Conservation (phyloP, 1,284 basidiomycete species). For the Cutaneotrichosporon daszewskae region DNA sequence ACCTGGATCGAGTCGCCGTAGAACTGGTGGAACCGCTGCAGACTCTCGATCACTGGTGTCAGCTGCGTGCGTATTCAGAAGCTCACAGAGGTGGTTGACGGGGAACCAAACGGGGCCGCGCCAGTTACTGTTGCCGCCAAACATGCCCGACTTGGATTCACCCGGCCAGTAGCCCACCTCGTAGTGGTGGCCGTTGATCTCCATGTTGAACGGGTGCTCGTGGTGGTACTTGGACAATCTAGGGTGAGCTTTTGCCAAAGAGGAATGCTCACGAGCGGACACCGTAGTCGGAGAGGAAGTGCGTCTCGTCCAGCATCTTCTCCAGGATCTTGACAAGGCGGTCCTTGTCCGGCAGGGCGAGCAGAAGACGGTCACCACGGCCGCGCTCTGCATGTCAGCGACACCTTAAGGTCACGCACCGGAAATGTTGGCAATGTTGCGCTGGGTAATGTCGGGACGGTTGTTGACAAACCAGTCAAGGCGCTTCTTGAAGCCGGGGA, state of each 20-base stretch:
- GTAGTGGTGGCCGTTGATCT: conserved; percentile 85
- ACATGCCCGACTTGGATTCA: conserved; percentile 90
- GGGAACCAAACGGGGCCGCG: conserved; percentile 81
- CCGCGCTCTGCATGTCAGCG: conserved; percentile 68
- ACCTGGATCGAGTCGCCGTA: conserved; percentile 82
- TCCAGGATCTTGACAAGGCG: conserved; percentile 79
- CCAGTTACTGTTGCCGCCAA: conserved; percentile 92
- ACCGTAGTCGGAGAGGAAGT: conserved; percentile 91
- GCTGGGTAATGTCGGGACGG: conserved; percentile 71
- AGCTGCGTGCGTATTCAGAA: conserved; percentile 32
- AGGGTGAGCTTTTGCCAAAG: no score
- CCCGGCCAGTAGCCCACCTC: conserved; percentile 97
- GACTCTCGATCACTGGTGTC: conserved; percentile 41
- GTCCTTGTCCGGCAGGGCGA: conserved; percentile 89
- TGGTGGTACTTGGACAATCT: conserved; percentile 84
- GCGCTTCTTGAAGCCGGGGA: conserved; percentile 93
- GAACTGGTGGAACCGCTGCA: conserved; percentile 96
- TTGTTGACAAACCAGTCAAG: conserved; percentile 99
- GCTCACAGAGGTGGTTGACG: conserved; percentile 82
- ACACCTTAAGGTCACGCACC: no score
- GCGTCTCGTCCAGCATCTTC: conserved; percentile 94
- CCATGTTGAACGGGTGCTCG: conserved; percentile 88
- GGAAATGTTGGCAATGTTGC: conserved; percentile 98
- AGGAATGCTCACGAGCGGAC: no score
- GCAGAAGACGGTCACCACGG: conserved; percentile 75